Evolutionary conservation across 495 filamentous ascomycete species (phyloP).

Genomic region (Aspergillus ostianus): DNA sequence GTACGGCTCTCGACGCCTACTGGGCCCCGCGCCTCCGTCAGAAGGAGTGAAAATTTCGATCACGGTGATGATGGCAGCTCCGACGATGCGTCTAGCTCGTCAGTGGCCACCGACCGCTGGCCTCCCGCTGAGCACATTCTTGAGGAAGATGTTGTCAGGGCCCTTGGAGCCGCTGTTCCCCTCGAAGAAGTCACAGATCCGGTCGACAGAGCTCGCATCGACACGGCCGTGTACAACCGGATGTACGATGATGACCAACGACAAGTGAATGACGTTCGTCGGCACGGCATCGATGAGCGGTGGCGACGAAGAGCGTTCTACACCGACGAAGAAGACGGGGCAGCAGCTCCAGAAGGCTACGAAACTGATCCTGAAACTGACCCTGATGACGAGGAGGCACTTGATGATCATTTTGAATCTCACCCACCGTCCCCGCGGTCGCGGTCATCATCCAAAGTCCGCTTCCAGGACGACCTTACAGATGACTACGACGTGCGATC

Average conservation of each 20-base stretch:
- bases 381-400: slow-evolving; percentile 29
- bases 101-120: slow-evolving; percentile 35
- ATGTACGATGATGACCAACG: slow-evolving; percentile 42
- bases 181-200: slow-evolving; percentile 42
- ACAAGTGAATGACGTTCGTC: slow-evolving; percentile 39
- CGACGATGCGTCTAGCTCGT: slow-evolving; percentile 31
- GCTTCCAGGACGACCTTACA: slow-evolving; percentile 70
- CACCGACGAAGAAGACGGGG: slow-evolving; percentile 76
- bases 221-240: slow-evolving; percentile 38
- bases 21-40: slow-evolving; percentile 10
- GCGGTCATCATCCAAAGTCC: slow-evolving; percentile 79
- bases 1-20: slow-evolving; percentile 25
- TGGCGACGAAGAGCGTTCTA: slow-evolving; percentile 76
- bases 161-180: slow-evolving; percentile 36
- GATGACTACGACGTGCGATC: slow-evolving; percentile 72
- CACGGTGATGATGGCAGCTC: slow-evolving; percentile 30
- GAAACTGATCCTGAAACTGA: slow-evolving; percentile 61
- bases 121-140: slow-evolving; percentile 40
- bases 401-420: slow-evolving; percentile 43
- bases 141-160: slow-evolving; percentile 41
- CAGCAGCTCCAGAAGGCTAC: slow-evolving; percentile 60
- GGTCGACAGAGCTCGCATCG: slow-evolving; percentile 40
- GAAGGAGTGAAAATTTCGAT: slow-evolving; percentile 17
- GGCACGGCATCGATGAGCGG: slow-evolving; percentile 62
- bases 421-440: slow-evolving; percentile 63